A percentile compares a stretch with the other conserved stretches of the same genome.
Evolutionary conservation across 75 land plant genomes (phyloP).

Genomic region (Adiantum capillusveneris): DNA sequence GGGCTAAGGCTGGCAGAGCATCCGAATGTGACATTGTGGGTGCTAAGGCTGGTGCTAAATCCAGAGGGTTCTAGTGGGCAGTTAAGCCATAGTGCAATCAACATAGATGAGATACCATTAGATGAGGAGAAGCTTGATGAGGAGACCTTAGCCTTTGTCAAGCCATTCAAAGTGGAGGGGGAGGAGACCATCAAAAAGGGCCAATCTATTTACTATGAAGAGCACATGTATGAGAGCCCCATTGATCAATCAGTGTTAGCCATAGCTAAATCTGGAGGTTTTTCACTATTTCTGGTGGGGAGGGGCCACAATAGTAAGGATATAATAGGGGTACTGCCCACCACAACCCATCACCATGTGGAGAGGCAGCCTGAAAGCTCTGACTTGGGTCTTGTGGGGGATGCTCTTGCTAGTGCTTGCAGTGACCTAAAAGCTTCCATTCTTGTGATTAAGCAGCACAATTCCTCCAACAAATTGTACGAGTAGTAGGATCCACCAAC

Average conservation of each 20-base stretch:
- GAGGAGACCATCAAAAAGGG: constrained; percentile 2
- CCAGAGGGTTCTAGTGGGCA: neutral
- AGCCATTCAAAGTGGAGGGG: constrained; percentile 11
- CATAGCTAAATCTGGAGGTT: constrained; percentile 30
- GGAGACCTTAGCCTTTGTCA: neutral
- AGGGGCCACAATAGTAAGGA: constrained; percentile 16
- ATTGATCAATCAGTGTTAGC: constrained; percentile 21
- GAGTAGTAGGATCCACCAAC: too few species aligned
- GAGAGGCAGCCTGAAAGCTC: constrained; percentile 52
- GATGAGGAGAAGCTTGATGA: constrained; percentile 9
- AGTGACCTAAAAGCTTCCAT: constrained; percentile 24
- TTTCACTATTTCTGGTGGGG: constrained; percentile 44
- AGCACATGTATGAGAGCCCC: constrained; percentile 33
- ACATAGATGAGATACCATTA: neutral
- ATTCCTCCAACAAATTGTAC: too few species aligned
- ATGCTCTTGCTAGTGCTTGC: constrained; percentile 40
- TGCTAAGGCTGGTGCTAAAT: constrained; percentile 24
- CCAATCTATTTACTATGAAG: constrained; percentile 28
- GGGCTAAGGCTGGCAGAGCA: constrained; percentile 26
- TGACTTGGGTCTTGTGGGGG: constrained; percentile 64
- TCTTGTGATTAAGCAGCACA: constrained; percentile 56
- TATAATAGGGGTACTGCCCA: constrained; percentile 11
- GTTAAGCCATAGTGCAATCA: too few species aligned
- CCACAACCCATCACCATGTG: constrained; percentile 27
- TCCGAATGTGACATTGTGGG: constrained; percentile 23